phyloP scores from a whole-genome alignment of 306 rosid genomes.

The Nissolia schottii region DNA sequence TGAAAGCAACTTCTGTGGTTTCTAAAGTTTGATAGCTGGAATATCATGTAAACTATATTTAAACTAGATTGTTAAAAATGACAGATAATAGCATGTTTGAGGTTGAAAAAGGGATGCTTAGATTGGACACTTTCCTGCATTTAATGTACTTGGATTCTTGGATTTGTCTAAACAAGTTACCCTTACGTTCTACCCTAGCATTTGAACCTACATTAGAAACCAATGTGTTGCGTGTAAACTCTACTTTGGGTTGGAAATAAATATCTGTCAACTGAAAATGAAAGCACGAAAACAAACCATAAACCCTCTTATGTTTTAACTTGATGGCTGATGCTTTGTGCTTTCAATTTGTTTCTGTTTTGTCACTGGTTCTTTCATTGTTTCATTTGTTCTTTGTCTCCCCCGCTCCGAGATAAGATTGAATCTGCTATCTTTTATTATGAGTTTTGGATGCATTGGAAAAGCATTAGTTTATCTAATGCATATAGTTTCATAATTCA shows the following conservation, averaged over 20 bases:
- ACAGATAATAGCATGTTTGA: neutral
- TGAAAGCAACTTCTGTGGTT: constrained; percentile 1
- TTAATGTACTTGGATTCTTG: neutral
- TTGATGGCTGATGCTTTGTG: neutral
- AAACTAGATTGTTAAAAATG: neutral
- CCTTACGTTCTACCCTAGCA: neutral
- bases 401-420: neutral
- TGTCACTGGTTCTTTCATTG: neutral
- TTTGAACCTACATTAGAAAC: neutral
- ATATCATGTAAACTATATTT: neutral
- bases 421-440: neutral
- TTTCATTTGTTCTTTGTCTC: neutral
- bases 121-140: neutral
- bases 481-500: neutral
- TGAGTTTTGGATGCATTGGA: neutral
- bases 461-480: neutral
- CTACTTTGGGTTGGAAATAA: neutral
- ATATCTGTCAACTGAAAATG: neutral
- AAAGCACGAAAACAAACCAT: neutral
- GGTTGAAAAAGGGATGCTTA: neutral
- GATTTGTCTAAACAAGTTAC: neutral
- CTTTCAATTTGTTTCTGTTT: neutral
- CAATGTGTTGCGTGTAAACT: neutral
- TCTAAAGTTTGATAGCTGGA: constrained; percentile 14
- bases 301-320: neutral